Conservation (phyloP, 441 rosid species). For the Erodium trifolium region DNA sequence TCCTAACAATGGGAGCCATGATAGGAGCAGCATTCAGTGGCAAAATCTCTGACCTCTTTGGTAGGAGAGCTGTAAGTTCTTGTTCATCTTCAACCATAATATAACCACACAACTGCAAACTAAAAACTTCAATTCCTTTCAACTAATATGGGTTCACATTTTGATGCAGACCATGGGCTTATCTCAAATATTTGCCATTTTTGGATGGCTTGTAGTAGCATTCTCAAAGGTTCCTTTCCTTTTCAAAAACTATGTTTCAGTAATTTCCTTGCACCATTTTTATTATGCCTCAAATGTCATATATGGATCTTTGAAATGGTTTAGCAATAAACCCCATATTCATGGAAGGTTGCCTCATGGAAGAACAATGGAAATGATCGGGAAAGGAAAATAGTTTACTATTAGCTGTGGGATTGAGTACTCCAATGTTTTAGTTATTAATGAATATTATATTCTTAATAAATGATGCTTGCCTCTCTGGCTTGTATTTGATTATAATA, state of each 20-base stretch:
- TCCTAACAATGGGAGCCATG: slow-evolving; percentile 58
- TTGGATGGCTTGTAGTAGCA: slow-evolving; percentile 33
- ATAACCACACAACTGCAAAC: no score
- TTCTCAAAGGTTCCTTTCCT: slow-evolving; percentile 24
- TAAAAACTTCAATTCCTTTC: neutral
- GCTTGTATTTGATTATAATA: neutral
- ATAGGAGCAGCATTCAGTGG: slow-evolving; percentile 64
- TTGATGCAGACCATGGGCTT: slow-evolving; percentile 52
- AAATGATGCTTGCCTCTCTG: neutral
- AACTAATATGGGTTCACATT: slow-evolving; percentile 15
- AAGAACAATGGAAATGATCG: no score
- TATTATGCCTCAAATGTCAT: no score
- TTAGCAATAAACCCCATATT: no score
- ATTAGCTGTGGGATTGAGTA: no score
- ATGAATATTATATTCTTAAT: no score
- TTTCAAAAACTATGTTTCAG: no score
- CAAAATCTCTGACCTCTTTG: slow-evolving; percentile 45
- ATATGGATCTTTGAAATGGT: no score
- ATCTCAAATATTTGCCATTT: slow-evolving; percentile 26
- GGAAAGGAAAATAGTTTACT: no score
- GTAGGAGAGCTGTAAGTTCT: slow-evolving; percentile 54
- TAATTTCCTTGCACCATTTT: no score
- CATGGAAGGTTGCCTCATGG: no score
- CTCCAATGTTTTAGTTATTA: no score
- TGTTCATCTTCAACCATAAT: neutral